These are phyloP conservation scores for Periglandula ipomoeae DNA, from an alignment of 2,329 filamentous ascomycete species.

Conservation along the genomic window DNA sequence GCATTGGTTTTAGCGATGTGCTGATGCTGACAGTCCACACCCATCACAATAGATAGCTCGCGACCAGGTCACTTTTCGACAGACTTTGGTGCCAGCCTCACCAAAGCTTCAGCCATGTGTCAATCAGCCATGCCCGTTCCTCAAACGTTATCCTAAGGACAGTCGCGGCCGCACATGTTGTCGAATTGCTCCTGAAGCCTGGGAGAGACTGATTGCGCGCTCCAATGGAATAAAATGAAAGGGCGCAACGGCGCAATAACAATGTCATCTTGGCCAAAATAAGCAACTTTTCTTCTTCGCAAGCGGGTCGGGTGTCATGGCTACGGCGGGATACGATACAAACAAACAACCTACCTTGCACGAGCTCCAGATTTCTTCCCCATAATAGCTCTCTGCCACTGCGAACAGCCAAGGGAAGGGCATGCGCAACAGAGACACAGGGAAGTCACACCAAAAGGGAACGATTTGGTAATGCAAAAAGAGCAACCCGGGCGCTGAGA, in stretches of 20 bases:
- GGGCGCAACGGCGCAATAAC: too few species aligned
- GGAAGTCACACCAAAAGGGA: too few species aligned
- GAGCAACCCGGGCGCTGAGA: conserved; percentile 2
- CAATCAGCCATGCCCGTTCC: not conserved
- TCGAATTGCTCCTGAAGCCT: too few species aligned
- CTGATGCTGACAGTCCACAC: not conserved
- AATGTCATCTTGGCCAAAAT: too few species aligned
- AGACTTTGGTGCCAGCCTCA: too few species aligned
- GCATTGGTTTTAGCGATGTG: not conserved
- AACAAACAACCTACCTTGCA: not conserved
- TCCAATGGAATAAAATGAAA: too few species aligned
- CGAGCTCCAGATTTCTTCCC: not conserved
- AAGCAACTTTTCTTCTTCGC: not conserved
- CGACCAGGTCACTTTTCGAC: too few species aligned
- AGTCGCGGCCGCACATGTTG: too few species aligned
- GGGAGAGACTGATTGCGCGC: too few species aligned
- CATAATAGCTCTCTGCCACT: not conserved
- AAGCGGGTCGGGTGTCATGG: not conserved
- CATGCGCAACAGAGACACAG: not conserved
- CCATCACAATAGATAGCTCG: too few species aligned
- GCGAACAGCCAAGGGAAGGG: not conserved
- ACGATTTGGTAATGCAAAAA: too few species aligned
- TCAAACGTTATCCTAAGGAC: too few species aligned
- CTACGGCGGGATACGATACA: not conserved
- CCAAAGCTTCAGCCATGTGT: not conserved